Evolutionary conservation across 306 rosid genomes (phyloP).

Genomic region (Betula pendula): DNA sequence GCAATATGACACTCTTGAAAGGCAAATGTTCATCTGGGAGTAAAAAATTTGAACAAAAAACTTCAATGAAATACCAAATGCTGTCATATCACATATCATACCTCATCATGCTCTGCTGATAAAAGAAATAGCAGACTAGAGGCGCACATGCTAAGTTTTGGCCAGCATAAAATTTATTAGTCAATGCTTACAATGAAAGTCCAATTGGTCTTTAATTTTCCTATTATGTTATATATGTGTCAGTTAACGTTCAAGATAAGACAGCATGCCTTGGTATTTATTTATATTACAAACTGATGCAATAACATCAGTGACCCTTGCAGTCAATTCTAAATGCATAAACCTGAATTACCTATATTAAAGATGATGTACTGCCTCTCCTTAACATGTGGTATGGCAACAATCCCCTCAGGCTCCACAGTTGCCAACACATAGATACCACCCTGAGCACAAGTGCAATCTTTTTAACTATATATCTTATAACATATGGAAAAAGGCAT

Average conservation of each 20-base stretch:
- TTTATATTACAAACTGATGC: neutral
- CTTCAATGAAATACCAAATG: neutral
- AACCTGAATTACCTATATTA: constrained; percentile 66
- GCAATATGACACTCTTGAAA: neutral
- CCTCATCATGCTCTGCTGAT: neutral
- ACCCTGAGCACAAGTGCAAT: constrained; percentile 40
- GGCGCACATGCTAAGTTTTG: neutral
- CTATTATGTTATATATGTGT: neutral
- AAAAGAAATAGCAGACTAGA: neutral
- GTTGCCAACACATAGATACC: constrained; percentile 45
- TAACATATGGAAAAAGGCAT: neutral
- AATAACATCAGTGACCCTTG: neutral
- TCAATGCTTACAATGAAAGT: neutral
- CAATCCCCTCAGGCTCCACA: constrained; percentile 86
- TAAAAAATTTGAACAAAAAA: neutral
- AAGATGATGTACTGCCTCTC: constrained; percentile 66
- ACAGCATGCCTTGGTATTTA: neutral
- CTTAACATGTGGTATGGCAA: constrained; percentile 55
- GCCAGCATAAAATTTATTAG: neutral
- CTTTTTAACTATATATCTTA: constrained; percentile 14
- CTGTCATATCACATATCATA: neutral
- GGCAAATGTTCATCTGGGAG: neutral
- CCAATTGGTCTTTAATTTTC: neutral
- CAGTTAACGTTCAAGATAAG: neutral
- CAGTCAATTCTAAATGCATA: neutral